Percentiles rank a stretch among this genome's conserved stretches.
Evolutionary conservation across 2,329 filamentous ascomycete species (phyloP).

Genomic region (Pseudogymnoascus sp.): DNA sequence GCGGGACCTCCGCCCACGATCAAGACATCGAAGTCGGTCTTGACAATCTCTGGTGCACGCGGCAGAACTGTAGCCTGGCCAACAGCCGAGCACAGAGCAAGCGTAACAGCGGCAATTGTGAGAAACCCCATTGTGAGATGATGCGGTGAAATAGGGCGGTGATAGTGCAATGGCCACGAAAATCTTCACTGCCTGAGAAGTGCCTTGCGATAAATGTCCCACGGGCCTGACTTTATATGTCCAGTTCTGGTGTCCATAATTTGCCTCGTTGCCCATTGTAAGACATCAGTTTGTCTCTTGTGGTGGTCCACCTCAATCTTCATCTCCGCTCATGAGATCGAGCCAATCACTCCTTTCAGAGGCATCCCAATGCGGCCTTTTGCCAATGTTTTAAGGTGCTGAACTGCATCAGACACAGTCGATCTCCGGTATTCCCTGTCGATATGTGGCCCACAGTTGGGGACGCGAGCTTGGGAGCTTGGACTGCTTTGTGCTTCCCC

Average conservation of each 20-base stretch:
- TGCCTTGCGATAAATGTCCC: background rate
- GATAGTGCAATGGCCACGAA: background rate
- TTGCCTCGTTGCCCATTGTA: background rate
- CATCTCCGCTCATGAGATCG: background rate
- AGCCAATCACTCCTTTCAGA: background rate
- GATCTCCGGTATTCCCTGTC: background rate
- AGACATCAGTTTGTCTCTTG: conserved; percentile 2
- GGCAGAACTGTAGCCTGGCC: conserved; percentile 3
- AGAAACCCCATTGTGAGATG: conserved; percentile 6
- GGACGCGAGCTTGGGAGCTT: background rate
- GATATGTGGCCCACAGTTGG: background rate
- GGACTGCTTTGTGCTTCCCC: background rate
- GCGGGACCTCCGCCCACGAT: conserved; percentile 37
- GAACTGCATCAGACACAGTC: background rate
- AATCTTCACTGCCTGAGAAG: background rate
- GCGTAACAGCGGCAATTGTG: background rate
- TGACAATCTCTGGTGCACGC: background rate
- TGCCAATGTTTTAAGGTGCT: conserved; percentile 1
- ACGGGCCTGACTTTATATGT: background rate
- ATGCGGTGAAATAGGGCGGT: background rate
- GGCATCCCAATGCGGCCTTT: background rate
- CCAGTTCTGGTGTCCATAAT: background rate
- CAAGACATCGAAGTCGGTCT: conserved; percentile 24
- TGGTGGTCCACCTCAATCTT: background rate
- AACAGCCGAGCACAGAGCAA: background rate